Percentiles rank a stretch among this genome's conserved stretches.
Evolutionary conservation across 2,329 filamentous ascomycete genomes (phyloP).

Genomic region (Fusarium subglutinans): DNA sequence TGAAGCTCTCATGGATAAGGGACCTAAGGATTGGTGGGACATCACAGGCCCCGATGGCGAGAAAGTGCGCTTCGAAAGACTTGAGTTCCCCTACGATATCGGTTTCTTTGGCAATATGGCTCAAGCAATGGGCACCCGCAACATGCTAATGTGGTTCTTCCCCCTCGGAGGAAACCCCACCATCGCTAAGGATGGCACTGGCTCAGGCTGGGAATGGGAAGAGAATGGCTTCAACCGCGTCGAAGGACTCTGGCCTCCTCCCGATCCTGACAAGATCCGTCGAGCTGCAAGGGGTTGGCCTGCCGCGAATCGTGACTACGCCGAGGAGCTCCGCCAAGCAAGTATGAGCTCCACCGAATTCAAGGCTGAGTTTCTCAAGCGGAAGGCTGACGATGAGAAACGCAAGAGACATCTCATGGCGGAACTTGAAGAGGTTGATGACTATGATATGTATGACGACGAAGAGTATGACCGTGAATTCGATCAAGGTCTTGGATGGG

Average conservation of each 20-base stretch:
- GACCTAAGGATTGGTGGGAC: constrained; percentile 57
- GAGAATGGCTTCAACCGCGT: constrained; percentile 81
- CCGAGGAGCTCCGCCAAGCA: constrained; percentile 47
- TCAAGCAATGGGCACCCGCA: constrained; percentile 77
- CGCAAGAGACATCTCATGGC: constrained; percentile 55
- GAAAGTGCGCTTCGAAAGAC: constrained; percentile 63
- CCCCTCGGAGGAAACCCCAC: constrained; percentile 67
- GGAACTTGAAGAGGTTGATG: constrained; percentile 65
- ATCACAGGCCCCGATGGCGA: constrained; percentile 48
- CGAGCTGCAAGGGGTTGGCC: constrained; percentile 53
- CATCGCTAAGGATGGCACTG: constrained; percentile 51
- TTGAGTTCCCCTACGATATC: constrained; percentile 86
- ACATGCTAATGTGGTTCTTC: constrained; percentile 73
- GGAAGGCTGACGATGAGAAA: constrained; percentile 59
- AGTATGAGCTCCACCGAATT: constrained; percentile 55
- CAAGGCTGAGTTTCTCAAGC: constrained; percentile 58
- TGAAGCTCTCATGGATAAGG: constrained; percentile 62
- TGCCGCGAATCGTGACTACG: constrained; percentile 49
- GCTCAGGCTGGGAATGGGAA: constrained; percentile 69
- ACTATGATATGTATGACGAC: constrained; percentile 66
- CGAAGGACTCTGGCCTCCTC: constrained; percentile 69
- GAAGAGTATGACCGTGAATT: constrained; percentile 60
- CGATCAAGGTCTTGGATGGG: constrained; percentile 65
- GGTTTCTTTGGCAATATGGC: constrained; percentile 78
- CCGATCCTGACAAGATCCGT: constrained; percentile 68